Conservation (phyloP, 805 yeast species). For the Yamadazyma nakazawae region DNA sequence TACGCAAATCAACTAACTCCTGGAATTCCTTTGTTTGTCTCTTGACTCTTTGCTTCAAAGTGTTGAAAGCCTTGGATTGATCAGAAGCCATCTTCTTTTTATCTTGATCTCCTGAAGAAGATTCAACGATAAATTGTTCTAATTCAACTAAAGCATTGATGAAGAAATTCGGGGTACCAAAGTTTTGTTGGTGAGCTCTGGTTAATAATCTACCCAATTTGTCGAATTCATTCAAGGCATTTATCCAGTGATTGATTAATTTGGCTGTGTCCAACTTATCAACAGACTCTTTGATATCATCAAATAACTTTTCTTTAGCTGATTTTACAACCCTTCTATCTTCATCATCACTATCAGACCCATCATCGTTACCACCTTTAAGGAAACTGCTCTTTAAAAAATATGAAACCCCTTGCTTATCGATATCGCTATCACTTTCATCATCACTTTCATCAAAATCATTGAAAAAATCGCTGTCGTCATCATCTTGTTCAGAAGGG, state of each 20-base stretch:
- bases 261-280: conserved; percentile 67
- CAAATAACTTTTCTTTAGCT: conserved; percentile 88
- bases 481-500: conserved; percentile 38
- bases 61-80: conserved; percentile 82
- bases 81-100: conserved; percentile 77
- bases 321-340: conserved; percentile 85
- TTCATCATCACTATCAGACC: conserved; percentile 56
- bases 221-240: conserved; percentile 74
- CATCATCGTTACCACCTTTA: conserved; percentile 39
- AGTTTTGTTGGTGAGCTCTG: conserved; percentile 73
- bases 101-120: conserved; percentile 47
- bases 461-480: conserved; percentile 18
- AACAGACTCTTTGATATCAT: conserved; percentile 70
- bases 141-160: conserved; percentile 66
- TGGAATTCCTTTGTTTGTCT: conserved; percentile 72
- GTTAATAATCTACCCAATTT: conserved; percentile 62
- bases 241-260: conserved; percentile 74
- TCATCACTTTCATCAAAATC: conserved; percentile 27
- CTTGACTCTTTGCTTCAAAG: conserved; percentile 82
- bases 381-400: conserved; percentile 50
- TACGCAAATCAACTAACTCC: conserved; percentile 54
- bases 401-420: conserved; percentile 48
- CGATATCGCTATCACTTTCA: conserved; percentile 29
- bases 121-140: conserved; percentile 61
- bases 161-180: conserved; percentile 67